phyloP scores from a whole-genome alignment of 805 yeast species.

The Clavispora carvajalis region DNA sequence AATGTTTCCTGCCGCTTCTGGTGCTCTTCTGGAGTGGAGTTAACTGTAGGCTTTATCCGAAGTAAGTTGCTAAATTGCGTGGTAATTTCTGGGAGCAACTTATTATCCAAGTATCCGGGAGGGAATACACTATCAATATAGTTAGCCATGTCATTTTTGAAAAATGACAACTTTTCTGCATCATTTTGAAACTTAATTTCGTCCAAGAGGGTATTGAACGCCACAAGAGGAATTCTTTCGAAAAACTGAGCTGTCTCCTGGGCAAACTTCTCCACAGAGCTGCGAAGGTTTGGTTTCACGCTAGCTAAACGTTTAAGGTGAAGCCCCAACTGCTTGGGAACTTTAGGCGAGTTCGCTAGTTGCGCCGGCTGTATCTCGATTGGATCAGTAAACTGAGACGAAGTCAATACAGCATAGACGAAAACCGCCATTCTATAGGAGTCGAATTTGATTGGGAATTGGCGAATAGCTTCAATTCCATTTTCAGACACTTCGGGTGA shows the following conservation, averaged over 20 bases:
- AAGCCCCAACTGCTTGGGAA: constrained; percentile 35
- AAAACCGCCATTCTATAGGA: constrained; percentile 60
- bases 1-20: constrained; percentile 33
- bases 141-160: constrained; percentile 26
- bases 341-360: constrained; percentile 5
- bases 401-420: constrained; percentile 42
- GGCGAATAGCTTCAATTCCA: constrained; percentile 40
- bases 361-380: constrained; percentile 5
- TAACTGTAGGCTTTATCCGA: constrained; percentile 22
- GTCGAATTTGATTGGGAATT: constrained; percentile 47
- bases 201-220: constrained; percentile 47
- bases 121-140: constrained; percentile 33
- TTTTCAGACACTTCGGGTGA: constrained; percentile 45
- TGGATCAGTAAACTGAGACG: constrained; percentile 5
- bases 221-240: constrained; percentile 42
- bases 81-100: constrained; percentile 67
- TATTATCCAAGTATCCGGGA: constrained; percentile 50
- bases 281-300: constrained; percentile 29
- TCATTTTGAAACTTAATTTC: constrained; percentile 51
- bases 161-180: constrained; percentile 46
- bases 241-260: constrained; percentile 22
- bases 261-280: constrained; percentile 24
- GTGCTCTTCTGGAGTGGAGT: constrained; percentile 24
- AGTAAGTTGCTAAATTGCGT: constrained; percentile 28
- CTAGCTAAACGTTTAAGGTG: constrained; percentile 38